phyloP scores from a whole-genome alignment of 352 stramenopile genomes.

The Phytophthora litchii region DNA sequence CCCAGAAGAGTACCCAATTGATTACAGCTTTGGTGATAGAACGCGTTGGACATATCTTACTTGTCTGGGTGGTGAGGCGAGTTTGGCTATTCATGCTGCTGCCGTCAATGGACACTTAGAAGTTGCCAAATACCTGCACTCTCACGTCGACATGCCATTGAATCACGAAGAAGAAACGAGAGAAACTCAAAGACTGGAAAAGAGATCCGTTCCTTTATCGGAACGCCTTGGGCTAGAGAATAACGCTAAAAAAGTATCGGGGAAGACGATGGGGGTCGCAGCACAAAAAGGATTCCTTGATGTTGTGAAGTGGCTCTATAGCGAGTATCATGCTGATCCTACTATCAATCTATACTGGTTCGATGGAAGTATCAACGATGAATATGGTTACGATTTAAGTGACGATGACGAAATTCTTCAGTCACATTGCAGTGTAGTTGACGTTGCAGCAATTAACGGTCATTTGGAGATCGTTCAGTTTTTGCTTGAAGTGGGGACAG shows the following conservation, averaged over 20 bases:
- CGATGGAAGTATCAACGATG: not conserved
- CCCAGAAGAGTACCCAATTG: slow-evolving; percentile 5
- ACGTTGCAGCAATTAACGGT: slow-evolving; percentile 17
- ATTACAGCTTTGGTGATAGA: not conserved
- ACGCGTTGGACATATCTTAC: slow-evolving; percentile 5
- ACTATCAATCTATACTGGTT: slow-evolving; percentile 17
- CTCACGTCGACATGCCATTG: slow-evolving; percentile 2
- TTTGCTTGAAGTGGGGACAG: slow-evolving; percentile 13
- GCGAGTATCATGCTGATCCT: slow-evolving; percentile 5
- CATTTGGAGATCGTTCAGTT: slow-evolving; percentile 22
- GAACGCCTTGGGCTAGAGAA: not conserved
- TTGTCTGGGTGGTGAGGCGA: slow-evolving; percentile 17
- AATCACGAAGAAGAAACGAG: not conserved
- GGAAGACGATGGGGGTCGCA: slow-evolving; percentile 19
- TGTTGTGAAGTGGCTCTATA: slow-evolving; percentile 23
- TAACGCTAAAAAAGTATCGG: slow-evolving; percentile 4
- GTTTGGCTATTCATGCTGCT: slow-evolving; percentile 19
- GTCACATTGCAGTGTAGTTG: slow-evolving; percentile 5
- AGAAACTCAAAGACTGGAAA: slow-evolving; percentile 4
- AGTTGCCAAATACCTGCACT: slow-evolving; percentile 18
- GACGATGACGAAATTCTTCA: too few species aligned
- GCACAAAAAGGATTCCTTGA: slow-evolving; percentile 20
- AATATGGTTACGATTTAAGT: not conserved
- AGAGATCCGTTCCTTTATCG: not conserved
- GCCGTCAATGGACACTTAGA: slow-evolving; percentile 25